Evolutionary conservation across 148 eudicot genomes (phyloP).

Genomic region (Rhododendron mucronatum): DNA sequence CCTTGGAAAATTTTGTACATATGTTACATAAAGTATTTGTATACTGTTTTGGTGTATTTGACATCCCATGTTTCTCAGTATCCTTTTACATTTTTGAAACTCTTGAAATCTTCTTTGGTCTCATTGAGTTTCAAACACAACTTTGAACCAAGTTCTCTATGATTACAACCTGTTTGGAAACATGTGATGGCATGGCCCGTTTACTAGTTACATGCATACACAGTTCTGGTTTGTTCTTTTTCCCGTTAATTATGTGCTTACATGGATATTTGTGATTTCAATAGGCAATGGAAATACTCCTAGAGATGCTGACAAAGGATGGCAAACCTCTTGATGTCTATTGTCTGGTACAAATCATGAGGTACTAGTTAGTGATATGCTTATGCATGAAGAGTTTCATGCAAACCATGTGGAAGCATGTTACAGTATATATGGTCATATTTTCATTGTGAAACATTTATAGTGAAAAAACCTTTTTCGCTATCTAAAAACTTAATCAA

Average conservation of each 20-base stretch:
- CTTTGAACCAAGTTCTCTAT: not conserved
- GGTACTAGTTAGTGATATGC: conserved; percentile 29
- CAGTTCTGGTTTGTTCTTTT: not conserved
- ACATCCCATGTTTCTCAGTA: not conserved
- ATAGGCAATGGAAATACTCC: conserved; percentile 64
- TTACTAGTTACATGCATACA: not conserved
- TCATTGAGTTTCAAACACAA: not conserved
- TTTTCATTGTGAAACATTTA: not conserved
- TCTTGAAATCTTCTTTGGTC: not conserved
- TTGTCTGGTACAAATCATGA: conserved; percentile 66
- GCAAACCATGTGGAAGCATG: not conserved
- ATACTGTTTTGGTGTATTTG: not conserved
- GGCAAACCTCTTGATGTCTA: conserved; percentile 51
- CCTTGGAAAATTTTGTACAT: not conserved
- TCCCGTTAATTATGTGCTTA: conserved; percentile 1
- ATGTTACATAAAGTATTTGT: not conserved
- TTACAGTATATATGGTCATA: not conserved
- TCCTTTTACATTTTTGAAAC: not conserved
- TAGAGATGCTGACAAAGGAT: conserved; percentile 63
- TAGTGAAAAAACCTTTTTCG: too few relatives aligned
- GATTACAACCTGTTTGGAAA: not conserved
- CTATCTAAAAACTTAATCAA: too few relatives aligned
- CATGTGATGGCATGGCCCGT: not conserved
- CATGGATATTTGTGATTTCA: conserved; percentile 10
- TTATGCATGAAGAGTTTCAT: not conserved